Evolutionary conservation across 257 asterid genomes (phyloP), one percentile per base, ranked within the genome.

Genomic region (Solanum boliviense): DNA sequence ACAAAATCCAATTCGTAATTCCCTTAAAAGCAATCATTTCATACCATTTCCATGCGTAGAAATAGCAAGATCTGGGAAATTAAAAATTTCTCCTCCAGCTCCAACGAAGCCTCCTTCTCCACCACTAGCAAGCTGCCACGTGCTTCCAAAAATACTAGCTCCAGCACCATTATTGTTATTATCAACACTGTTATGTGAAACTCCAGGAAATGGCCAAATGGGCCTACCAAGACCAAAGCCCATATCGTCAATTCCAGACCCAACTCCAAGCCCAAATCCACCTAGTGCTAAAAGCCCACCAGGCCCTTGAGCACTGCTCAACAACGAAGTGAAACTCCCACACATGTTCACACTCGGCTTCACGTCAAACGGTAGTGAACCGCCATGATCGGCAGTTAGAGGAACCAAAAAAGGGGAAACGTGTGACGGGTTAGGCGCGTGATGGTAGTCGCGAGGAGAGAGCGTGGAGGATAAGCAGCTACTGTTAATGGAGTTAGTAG

Each of bases 61-160:
- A 89, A 95, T 91, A 86, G 96, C 98, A 84, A 96, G 94, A 84
- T 93, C 98, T 5, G 98, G 94, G 86, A 91, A 90, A 87, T 89
- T 90, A 58, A 95, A 92, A 88, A 91, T 92, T 68, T 92, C 96
- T 18, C 94, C 96, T 15, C 89, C 88, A 27, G 85, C 67, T 4
- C 91, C 91, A 27, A 87, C 89, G 78, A 92, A 92, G 2, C 94
- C 95, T 41, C 75, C 87, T 1, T 91, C 95, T 27, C 93, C 97
- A 87, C 88, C 97, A 88, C 88, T 92, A 89, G 91, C 96, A 86
- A 95, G 36, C 90, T 93, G 98, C 99, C 99, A 96, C 90, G 94
- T 84, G 88, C 86, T 92, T 39, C 92, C 94, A 0, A 86, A 27
- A 86, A 89, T 20, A 70, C 52, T 65, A 3, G 83, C 85, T 12